Evolutionary conservation across 192 early-diverging fungal species (phyloP), one percentile per base, ranked within the genome.

Genomic region (Coemansia sp.): DNA sequence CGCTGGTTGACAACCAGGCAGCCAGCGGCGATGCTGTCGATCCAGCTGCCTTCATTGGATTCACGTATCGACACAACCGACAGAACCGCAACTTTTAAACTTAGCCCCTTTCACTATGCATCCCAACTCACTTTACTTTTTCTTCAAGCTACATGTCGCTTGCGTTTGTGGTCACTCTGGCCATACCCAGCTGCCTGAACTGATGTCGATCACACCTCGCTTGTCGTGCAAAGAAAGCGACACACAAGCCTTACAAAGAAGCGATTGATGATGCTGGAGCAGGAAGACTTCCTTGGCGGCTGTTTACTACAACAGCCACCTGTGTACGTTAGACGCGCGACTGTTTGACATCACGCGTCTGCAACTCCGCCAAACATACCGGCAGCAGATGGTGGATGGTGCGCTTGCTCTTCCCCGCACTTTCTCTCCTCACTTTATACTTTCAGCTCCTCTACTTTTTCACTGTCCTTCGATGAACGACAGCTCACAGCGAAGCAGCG

Each of bases 31-130:
- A 88, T 37, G 87, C 85, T 8, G 85, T 90, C 2, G 90, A 94
- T 76, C 90, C 91, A 62, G 91, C 91, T 38, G 92, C 94, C 30
- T 96, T 96, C 75, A 79, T 91, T 26, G 93, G 93, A 16, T 96
- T 96, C 67, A 94, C 91, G 3, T 96, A 85, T 60, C 76, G 86
- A 32, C 86, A 86, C 62, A 84, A 84, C 68, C 70, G 76, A 32
- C 69, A 68, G 13, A 68, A 69, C 59, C 78, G 78, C 69, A 61
- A 75, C 59, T 67, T 80, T 61, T 80, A 63, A 55, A 1, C 0
- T 6, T 6, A 55, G n/a, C 0, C 19, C 4, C 3, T 17, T 47
- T 47, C 44, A 49, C 11, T 5, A 32, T 58, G 55, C 55, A 58
- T 33, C 0, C 55, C 50, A 26, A 49, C 50, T 52, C 40, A 16